Base-by-base conservation (phyloP, 1,284 basidiomycete genomes). In the Melampsora americana region DNA sequence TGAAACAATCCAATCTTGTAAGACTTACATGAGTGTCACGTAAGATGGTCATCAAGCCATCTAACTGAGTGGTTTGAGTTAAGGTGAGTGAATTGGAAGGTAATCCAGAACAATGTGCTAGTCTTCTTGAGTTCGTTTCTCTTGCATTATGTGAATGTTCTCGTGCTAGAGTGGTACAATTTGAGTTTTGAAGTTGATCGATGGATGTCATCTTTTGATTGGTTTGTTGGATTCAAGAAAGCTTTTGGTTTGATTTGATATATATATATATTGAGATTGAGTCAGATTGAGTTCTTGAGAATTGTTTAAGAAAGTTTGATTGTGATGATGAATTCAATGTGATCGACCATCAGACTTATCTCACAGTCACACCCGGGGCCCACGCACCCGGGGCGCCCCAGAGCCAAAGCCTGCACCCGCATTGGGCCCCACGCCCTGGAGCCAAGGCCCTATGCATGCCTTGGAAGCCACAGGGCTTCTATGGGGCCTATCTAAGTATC, bases 21-120 rank as follows among this genome's bases (percentile, higher is more conserved):
- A 75, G 78, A 46, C 83, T 87, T 1, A 93, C 94, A 74, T 89
- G 87, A 84, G 90, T 92, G 83, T 94, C 89, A 66, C 94, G 85
- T 82, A 99, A 95, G 84, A 97, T 95, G 18, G 96, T 98, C 84
- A 96, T 91, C 23, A 98, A 86, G 0, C 94, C 94, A 83, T 98
- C 94, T 42, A 99, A 89, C 84, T 96, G 93, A 2, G 91, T 89
- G 0, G 94, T 97, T 80, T 90, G 91, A 0, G 89, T 89, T 1
- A 95, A 86, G 1, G 90, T 92, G 82, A 90, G 89, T n/a, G 93
- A 91, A 23, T 90, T 92, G 0, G 89, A 86, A 16, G 91, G 91
- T 7, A 92, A 84, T 4, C 30, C 4, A 50, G 65, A 5, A 44
- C 18, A 66, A 66, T 71, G 48, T 2, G 69, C 56, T 61, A 64